Conservation (phyloP, 2,329 filamentous ascomycete species). For the Ampelomyces quisqualis region DNA sequence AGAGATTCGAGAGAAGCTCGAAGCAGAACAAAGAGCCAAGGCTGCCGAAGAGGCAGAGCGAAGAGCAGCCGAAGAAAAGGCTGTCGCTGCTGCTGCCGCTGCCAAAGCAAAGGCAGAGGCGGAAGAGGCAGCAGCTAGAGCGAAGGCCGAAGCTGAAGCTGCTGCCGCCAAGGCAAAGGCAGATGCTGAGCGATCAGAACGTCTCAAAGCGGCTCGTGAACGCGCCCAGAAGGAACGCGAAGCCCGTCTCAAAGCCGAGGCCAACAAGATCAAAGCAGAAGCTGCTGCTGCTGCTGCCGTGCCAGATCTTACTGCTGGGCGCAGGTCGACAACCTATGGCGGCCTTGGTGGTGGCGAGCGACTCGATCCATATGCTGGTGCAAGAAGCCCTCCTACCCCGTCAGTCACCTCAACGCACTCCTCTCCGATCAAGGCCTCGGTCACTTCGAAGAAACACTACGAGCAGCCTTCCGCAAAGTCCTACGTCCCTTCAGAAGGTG, state of each 20-base stretch:
- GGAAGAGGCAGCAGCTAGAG: slow-evolving; percentile 36
- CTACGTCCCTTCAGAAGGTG: slow-evolving; percentile 56
- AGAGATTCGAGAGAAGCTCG: slow-evolving; percentile 46
- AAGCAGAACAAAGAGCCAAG: slow-evolving; percentile 44
- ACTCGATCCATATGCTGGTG: slow-evolving; percentile 65
- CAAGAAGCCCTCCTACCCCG: slow-evolving; percentile 53
- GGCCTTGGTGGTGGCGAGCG: slow-evolving; percentile 62
- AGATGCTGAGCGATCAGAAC: slow-evolving; percentile 38
- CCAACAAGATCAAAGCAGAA: slow-evolving; percentile 35
- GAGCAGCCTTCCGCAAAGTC: slow-evolving; percentile 57
- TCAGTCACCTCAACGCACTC: slow-evolving; percentile 42
- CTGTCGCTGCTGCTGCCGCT: slow-evolving; percentile 26
- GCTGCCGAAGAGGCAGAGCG: slow-evolving; percentile 43
- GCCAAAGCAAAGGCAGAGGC: slow-evolving; percentile 38
- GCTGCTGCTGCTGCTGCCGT: slow-evolving; percentile 24
- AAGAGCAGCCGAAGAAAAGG: slow-evolving; percentile 42
- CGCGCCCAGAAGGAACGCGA: slow-evolving; percentile 43
- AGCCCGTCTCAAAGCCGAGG: slow-evolving; percentile 40
- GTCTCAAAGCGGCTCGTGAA: slow-evolving; percentile 44
- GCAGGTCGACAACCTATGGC: slow-evolving; percentile 43
- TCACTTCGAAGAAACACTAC: slow-evolving; percentile 47
- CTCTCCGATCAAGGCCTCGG: slow-evolving; percentile 43
- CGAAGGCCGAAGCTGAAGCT: slow-evolving; percentile 32
- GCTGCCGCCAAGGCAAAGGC: slow-evolving; percentile 36
- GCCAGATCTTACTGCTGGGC: slow-evolving; percentile 23